Conservation (phyloP, 2,329 filamentous ascomycete species). For the Cryphonectria parasitica region DNA sequence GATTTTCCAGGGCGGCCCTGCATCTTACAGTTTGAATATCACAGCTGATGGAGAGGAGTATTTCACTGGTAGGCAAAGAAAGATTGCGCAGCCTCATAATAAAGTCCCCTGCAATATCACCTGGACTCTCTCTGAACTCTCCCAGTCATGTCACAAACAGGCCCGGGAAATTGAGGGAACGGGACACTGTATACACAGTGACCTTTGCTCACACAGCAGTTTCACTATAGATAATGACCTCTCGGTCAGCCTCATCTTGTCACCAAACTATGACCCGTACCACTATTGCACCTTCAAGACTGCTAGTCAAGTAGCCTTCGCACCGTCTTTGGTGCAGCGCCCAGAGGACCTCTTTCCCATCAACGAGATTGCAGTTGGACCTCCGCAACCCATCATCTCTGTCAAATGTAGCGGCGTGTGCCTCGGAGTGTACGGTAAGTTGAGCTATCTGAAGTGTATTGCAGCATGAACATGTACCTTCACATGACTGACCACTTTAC, state of each 20-base stretch:
- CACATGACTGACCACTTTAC: background rate
- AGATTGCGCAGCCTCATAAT: background rate
- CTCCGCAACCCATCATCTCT: constrained; percentile 21
- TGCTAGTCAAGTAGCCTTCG: constrained; percentile 4
- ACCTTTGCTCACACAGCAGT: background rate
- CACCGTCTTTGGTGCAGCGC: constrained; percentile 13
- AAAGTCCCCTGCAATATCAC: background rate
- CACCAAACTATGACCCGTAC: constrained; percentile 17
- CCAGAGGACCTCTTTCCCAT: constrained; percentile 24
- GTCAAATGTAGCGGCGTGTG: constrained; percentile 19
- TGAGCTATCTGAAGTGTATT: background rate
- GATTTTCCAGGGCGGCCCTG: constrained; percentile 15
- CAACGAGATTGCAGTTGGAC: constrained; percentile 22
- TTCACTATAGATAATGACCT: constrained; percentile 18
- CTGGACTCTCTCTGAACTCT: too few species aligned
- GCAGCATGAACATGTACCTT: background rate
- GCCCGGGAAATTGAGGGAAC: too few species aligned
- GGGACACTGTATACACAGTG: background rate
- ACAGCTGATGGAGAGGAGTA: constrained; percentile 20
- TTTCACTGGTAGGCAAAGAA: constrained; percentile 18
- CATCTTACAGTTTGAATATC: constrained; percentile 18
- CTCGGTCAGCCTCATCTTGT: constrained; percentile 18
- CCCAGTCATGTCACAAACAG: background rate
- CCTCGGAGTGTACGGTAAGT: constrained; percentile 23
- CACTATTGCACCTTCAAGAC: constrained; percentile 23